Evolutionary conservation across 2,329 filamentous ascomycete species (phyloP).

Genomic region (Diatrype stigma): DNA sequence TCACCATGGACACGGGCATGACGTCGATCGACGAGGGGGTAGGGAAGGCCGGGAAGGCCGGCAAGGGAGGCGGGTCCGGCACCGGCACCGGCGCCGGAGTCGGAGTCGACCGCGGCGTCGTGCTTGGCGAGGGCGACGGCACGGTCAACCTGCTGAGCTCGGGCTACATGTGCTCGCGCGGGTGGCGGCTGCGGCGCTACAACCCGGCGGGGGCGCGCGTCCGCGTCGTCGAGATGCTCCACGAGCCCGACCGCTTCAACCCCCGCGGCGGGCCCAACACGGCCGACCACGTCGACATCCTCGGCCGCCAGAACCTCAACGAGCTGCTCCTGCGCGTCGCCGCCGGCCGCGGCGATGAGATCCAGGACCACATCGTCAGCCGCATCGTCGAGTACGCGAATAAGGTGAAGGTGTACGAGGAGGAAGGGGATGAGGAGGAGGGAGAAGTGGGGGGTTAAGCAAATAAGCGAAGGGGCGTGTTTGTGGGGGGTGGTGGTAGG

Average conservation of each 20-base stretch:
- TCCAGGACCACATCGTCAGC: constrained; percentile 73
- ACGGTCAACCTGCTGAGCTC: constrained; percentile 89
- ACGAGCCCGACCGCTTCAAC: constrained; percentile 89
- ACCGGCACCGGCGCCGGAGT: not conserved
- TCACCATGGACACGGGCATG: constrained; percentile 66
- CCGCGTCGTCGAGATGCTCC: constrained; percentile 90
- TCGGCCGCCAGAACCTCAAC: constrained; percentile 83
- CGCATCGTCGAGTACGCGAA: constrained; percentile 79
- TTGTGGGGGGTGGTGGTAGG: too few relatives aligned
- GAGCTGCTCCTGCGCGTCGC: constrained; percentile 85
- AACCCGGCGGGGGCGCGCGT: constrained; percentile 81
- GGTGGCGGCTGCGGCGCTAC: constrained; percentile 90
- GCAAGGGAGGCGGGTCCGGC: too few relatives aligned
- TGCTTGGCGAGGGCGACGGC: constrained; percentile 93
- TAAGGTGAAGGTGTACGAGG: constrained; percentile 77
- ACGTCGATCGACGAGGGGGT: constrained; percentile 51
- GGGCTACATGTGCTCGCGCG: constrained; percentile 95
- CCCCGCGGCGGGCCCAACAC: constrained; percentile 67
- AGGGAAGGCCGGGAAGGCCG: too few relatives aligned
- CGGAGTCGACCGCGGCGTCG: constrained; percentile 72
- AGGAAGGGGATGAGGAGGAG: constrained; percentile 29
- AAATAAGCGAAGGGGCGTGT: too few relatives aligned
- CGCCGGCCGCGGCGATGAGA: constrained; percentile 75
- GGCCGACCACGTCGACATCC: constrained; percentile 94
- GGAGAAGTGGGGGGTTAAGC: too few relatives aligned